Conservation (phyloP, 208 protist genomes). For the Willaertia magna region DNA sequence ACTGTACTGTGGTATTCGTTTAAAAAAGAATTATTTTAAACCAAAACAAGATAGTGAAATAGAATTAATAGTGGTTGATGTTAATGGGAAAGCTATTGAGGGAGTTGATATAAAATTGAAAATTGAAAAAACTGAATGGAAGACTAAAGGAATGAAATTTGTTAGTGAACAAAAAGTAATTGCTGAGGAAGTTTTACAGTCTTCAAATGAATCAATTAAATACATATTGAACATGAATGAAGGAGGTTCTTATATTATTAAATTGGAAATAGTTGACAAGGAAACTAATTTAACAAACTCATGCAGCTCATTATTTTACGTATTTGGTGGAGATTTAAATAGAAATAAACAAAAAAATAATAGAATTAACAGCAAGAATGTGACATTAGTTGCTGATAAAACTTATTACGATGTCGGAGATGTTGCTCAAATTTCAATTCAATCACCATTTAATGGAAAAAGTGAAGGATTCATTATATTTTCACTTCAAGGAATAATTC, state of each 20-base stretch:
- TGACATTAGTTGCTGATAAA: neutral
- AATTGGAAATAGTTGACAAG: neutral
- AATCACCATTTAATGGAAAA: neutral
- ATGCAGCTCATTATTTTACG: neutral
- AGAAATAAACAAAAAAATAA: neutral
- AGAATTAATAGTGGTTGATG: neutral
- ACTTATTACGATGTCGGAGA: neutral
- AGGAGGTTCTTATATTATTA: neutral
- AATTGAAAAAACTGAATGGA: neutral
- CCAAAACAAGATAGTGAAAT: neutral
- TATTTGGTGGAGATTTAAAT: neutral
- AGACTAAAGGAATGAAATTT: neutral
- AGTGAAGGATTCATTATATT: neutral
- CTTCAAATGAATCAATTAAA: neutral
- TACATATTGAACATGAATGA: neutral
- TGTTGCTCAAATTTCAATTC: neutral
- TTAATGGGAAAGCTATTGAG: neutral
- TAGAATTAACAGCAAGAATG: neutral
- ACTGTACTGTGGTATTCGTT: neutral
- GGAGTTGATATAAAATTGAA: neutral
- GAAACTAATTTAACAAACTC: neutral
- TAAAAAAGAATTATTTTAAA: neutral
- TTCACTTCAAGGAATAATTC: neutral
- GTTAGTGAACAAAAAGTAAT: neutral
- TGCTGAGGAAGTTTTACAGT: neutral